Evolutionary conservation across 1,284 basidiomycete species (phyloP).

Genomic region (Wallemia ichthyophaga): DNA sequence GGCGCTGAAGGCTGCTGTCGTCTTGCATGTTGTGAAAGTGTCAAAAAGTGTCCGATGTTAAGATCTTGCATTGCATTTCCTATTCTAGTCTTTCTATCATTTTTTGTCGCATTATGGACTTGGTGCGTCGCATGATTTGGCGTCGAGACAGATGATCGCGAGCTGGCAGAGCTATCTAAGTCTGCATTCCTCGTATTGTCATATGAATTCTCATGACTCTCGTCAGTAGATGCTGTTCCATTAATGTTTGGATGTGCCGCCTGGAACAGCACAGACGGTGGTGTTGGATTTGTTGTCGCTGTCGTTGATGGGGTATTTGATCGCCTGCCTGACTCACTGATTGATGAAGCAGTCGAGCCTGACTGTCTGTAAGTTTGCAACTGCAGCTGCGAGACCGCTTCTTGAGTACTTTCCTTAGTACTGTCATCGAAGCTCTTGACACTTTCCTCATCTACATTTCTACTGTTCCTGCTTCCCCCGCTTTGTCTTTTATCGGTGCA

Average conservation of each 20-base stretch:
- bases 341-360: background rate
- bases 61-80: background rate
- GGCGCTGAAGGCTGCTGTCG: background rate
- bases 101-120: background rate
- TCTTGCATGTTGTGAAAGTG: background rate
- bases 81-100: background rate
- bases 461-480: background rate
- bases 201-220: background rate
- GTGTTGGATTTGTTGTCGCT: background rate
- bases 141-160: background rate
- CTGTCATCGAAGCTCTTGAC: background rate
- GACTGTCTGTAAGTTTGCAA: background rate
- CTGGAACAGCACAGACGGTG: background rate
- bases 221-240: background rate
- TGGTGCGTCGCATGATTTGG: background rate
- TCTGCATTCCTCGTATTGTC: background rate
- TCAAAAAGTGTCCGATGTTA: background rate
- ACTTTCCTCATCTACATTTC: background rate
- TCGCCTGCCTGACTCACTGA: background rate
- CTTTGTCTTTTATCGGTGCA: background rate
- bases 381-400: background rate
- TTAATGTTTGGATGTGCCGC: background rate
- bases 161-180: background rate
- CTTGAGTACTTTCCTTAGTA: background rate
- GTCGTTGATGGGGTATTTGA: background rate